Base-by-base conservation (phyloP, 2,329 filamentous ascomycete genomes). In the Coccinonectria pachysandricola region DNA sequence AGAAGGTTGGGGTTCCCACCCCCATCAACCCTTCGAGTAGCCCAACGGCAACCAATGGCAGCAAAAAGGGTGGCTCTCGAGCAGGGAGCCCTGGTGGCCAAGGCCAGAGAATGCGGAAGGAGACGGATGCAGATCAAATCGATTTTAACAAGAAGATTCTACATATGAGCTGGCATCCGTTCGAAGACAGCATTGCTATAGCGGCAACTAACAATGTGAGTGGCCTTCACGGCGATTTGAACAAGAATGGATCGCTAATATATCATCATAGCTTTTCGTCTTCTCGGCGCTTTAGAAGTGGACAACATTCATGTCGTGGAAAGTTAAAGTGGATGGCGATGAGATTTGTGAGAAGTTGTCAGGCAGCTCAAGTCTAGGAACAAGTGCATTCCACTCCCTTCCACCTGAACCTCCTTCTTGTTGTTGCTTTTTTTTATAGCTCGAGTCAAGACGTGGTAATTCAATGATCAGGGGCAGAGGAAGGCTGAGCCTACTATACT, bases 91-190 rank as follows among this genome's bases (percentile, higher is more conserved):
- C 91, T 34, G 76, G 75, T 26, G 65, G 71, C 22, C 82, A 87
- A 50, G 86, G 85, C 31, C 85, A 91, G 53, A 75, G 91, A 46
- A 96, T 98, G 91, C 79, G 87, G 50, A 96, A 95, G 64, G 91
- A 98, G 65, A 98, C 91, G 27, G 91, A 98, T 58, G 91, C 91
- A 32, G 88, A 98, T 57, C 88, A 96, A 64, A 96, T 96, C 58
- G 91, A 98, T 60, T 98, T 96, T 62, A 96, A 96, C 71, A 98
- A 96, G 74, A 98, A 98, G 74, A 98, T 98, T 48, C 57, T 98
- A 53, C 91, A 98, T 58, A 98, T 98, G 91, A 96, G 88, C 63
- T 98, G 91, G 91, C 91, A 98, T 75, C 91, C 91, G 24, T 95
- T 92, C 49, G 91, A 98, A 62, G 88, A 98, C 63, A 96, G 88